Base-by-base conservation (phyloP, 495 filamentous ascomycete genomes). In the Lophium mytilinum region DNA sequence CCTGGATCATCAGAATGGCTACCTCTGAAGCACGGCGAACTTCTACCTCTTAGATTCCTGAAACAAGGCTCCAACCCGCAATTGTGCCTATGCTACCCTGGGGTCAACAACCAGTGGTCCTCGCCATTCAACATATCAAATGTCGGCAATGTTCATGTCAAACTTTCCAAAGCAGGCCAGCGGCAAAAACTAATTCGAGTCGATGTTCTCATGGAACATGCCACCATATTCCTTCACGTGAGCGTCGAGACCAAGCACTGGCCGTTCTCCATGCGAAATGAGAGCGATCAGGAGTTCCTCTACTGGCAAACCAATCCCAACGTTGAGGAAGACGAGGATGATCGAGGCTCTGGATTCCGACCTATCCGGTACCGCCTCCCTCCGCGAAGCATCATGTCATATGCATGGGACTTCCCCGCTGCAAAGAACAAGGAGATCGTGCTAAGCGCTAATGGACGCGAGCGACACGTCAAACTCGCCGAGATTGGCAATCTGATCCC, bases 221-320 rank as follows among this genome's bases (percentile, higher is more conserved):
- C 90, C 5, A 97, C 90, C 39, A 84, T 98, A 14, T 98, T 96
- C 77, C 68, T 97, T 36, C 90, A 96, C 64, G 76, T 97, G 51
- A 92, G 83, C 65, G 74, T 90, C 58, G 93, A 98, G 73, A 86
- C 78, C 36, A 93, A 90, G 66, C 87, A 94, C 64, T 98, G 93
- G 93, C 93, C 93, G 4, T 98, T 93, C 73, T 95, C 90, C 5
- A 95, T 98, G 83, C 85, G 92, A 41, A 98, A 98, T 68, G 92
- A 97, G 69, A 96, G 90, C 67, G 90, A 96, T 62, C 85, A 84
- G 61, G 93, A 97, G 66, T 96, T 96, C 71, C 87, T 88, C 46
- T 97, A 97, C 76, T 91, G 83, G 71, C 93, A 98, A 71, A 83
- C 86, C 11, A 87, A 87, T 61, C 83, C 83, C 12, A 83, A 83